A percentile compares a stretch with the other conserved stretches of the same genome.
phyloP scores from a whole-genome alignment of 148 eudicot species.

The Rhododendron kiyosumense region DNA sequence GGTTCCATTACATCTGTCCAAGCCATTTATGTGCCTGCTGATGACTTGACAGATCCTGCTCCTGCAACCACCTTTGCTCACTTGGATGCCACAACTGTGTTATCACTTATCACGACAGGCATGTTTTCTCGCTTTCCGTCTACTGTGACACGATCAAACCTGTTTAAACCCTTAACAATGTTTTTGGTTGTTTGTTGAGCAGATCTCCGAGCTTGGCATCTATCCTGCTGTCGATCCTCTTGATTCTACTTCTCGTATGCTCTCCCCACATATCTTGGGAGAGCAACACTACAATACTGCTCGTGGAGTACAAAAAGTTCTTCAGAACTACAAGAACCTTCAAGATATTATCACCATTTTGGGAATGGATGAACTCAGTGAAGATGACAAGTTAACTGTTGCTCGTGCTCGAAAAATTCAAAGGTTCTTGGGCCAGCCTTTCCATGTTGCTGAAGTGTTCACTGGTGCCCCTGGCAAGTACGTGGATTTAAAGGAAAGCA shows the following conservation, averaged over 20 bases:
- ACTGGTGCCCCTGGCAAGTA: constrained; percentile 98
- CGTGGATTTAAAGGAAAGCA: constrained; percentile 91
- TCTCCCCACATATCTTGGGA: constrained; percentile 92
- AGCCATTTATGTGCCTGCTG: constrained; percentile 95
- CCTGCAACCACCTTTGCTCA: constrained; percentile 94
- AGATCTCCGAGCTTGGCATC: constrained; percentile 98
- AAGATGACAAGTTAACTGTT: constrained; percentile 94
- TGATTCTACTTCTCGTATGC: constrained; percentile 96
- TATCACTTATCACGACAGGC: constrained; percentile 86
- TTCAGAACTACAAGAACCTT: constrained; percentile 95
- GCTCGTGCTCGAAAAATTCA: constrained; percentile 98
- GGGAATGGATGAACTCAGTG: constrained; percentile 99
- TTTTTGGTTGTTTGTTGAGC: background rate
- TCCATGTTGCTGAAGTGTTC: constrained; percentile 98
- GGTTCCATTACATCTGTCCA: constrained; percentile 96
- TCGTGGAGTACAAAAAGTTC: constrained; percentile 94
- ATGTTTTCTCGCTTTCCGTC: background rate
- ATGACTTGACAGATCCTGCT: constrained; percentile 93
- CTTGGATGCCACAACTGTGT: constrained; percentile 99
- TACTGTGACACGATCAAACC: background rate
- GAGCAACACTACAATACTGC: constrained; percentile 95
- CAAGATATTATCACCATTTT: constrained; percentile 97
- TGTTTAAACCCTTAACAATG: background rate
- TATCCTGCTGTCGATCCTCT: constrained; percentile 96
- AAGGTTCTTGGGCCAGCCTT: constrained; percentile 92